Conservation (phyloP, 768 basidiomycete species). For the Tephrocybe sp. region DNA sequence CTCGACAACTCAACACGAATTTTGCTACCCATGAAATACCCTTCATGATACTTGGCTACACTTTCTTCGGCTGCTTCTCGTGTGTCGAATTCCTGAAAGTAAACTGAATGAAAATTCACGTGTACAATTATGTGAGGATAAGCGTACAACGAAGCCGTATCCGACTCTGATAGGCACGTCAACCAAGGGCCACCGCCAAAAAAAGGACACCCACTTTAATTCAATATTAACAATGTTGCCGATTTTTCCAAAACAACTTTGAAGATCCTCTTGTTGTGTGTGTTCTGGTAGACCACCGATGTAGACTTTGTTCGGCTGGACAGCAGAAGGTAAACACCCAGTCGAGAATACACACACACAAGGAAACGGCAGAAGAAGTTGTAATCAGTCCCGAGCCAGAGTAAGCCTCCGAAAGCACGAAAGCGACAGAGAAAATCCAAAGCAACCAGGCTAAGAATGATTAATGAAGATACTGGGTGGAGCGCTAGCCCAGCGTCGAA, state of each 20-base stretch:
- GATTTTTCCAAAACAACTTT: slow-evolving; percentile 84
- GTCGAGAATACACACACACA: slow-evolving; percentile 47
- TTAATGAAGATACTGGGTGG: slow-evolving; percentile 36
- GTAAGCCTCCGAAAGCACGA: slow-evolving; percentile 40
- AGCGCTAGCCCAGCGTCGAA: slow-evolving; percentile 37
- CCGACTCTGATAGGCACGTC: slow-evolving; percentile 56
- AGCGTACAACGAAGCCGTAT: slow-evolving; percentile 85
- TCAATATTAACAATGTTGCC: slow-evolving; percentile 76
- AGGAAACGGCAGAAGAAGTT: slow-evolving; percentile 50
- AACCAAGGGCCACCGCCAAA: slow-evolving; percentile 12
- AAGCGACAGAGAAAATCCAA: slow-evolving; percentile 32
- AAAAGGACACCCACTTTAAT: slow-evolving; percentile 63
- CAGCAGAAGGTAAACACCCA: slow-evolving; percentile 70
- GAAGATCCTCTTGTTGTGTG: slow-evolving; percentile 82
- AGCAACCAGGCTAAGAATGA: slow-evolving; percentile 30
- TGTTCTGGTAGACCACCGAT: slow-evolving; percentile 88
- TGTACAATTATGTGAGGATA: neutral
- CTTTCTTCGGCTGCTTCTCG: slow-evolving; percentile 84
- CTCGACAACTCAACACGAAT: slow-evolving; percentile 86
- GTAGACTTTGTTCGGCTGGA: slow-evolving; percentile 92
- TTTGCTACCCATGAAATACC: slow-evolving; percentile 90
- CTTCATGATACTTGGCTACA: slow-evolving; percentile 86
- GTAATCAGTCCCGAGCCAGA: slow-evolving; percentile 43
- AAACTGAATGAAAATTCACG: slow-evolving; percentile 9
- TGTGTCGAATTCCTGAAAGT: slow-evolving; percentile 74